Base-by-base conservation (phyloP, 257 asterid species). In the Datura wrightii region DNA sequence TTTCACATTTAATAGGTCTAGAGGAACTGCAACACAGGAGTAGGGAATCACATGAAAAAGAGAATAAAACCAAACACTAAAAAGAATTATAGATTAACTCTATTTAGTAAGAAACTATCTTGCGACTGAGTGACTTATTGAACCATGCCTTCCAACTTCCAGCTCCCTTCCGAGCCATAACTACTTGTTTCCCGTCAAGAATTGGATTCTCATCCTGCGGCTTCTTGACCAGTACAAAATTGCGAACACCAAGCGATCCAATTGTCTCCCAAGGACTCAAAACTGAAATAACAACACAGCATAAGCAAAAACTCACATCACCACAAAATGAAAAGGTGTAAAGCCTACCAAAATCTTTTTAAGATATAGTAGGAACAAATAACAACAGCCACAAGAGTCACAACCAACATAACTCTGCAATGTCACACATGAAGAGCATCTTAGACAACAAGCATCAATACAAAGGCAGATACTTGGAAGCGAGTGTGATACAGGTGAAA, bases 221-320 rank as follows among this genome's bases (percentile, higher is more conserved):
- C 90, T 92, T 94, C 97, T 93, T 96, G 94, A 95, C 94, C n/a
- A 96, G 91, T 93, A 93, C 85, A 86, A 96, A 96, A 60, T 92
- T 96, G 37, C 99, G 94, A 3, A 92, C 89, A 41, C 99, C 99
- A 4, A 86, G 65, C 0, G 99, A 93, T 2, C 98, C 99, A 54
- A 96, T 96, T 1, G 94, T 91, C 84, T 92, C 97, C 99, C 97
- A 93, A 42, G 98, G 94, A 78, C 89, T 88, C 91, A 94, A 87
- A 85, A 92, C 99, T 96, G 87, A 81, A 89, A 82, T 50, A 69
- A 13, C 15, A 76, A 39, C 15, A 14, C 55, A 70, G 59, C 15
- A 54, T 42, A 50, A 50, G 46, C 44, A 50, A 50, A 48, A 24
- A 31, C 5, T 14, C 79, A 41, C 4, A 3, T 74, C 4, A 74